Conservation (phyloP, 352 stramenopile species). For the Halophytophthora polymorphica region DNA sequence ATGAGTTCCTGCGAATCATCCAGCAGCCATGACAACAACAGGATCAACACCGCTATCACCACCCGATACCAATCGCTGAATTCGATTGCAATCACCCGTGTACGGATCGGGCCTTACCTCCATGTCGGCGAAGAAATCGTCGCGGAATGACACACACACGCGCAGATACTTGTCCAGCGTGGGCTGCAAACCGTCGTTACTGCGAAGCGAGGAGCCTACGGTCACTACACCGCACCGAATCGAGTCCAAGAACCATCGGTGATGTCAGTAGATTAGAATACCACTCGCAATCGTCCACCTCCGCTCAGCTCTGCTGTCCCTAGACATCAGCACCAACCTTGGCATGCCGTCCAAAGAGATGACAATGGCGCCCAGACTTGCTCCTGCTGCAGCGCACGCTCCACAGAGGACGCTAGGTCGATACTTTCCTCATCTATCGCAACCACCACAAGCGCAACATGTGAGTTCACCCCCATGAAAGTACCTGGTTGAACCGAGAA, state of each 20-base stretch:
- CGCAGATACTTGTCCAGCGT: constrained; percentile 32
- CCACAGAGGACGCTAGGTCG: constrained; percentile 42
- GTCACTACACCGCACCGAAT: constrained; percentile 13
- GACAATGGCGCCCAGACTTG: constrained; percentile 30
- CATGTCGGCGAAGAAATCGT: constrained; percentile 35
- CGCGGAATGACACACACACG: constrained; percentile 31
- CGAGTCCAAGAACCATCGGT: not conserved
- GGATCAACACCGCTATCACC: not conserved
- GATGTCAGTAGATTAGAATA: not conserved
- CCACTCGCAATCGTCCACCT: not conserved
- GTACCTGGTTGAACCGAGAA: too few relatives aligned
- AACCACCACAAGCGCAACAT: not conserved
- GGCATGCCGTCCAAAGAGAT: constrained; percentile 33
- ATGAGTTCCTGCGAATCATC: constrained; percentile 6
- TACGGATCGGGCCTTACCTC: constrained; percentile 23
- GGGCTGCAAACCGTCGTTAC: constrained; percentile 4
- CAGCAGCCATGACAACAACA: not conserved
- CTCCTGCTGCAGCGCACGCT: constrained; percentile 37
- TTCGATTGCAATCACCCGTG: not conserved
- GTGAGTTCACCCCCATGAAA: not conserved
- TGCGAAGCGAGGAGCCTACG: constrained; percentile 13
- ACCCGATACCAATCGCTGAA: not conserved
- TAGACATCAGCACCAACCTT: constrained; percentile 22
- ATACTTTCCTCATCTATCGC: constrained; percentile 47
- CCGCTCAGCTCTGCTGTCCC: not conserved